Conservation (phyloP, 2,329 filamentous ascomycete species). For the Dendryphion nanum region DNA sequence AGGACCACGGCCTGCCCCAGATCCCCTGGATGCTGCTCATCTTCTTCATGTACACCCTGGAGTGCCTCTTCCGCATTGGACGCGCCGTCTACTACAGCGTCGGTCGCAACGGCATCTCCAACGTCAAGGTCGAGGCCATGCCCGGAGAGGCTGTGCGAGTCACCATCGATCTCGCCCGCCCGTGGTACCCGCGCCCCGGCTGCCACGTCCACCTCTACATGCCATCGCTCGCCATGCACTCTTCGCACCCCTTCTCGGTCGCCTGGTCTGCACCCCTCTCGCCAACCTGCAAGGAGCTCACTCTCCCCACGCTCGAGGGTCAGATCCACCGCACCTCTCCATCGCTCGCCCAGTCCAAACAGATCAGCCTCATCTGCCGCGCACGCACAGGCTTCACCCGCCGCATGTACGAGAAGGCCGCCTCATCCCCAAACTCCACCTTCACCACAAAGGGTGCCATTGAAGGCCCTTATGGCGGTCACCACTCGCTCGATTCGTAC, state of each 20-base stretch:
- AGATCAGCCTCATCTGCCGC: constrained; percentile 70
- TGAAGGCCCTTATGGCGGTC: constrained; percentile 74
- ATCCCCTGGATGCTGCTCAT: constrained; percentile 72
- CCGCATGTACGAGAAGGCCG: constrained; percentile 66
- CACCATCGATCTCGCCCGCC: constrained; percentile 58
- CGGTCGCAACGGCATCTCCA: constrained; percentile 50
- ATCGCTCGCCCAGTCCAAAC: constrained; percentile 33
- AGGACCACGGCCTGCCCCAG: constrained; percentile 65
- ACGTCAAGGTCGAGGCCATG: constrained; percentile 57
- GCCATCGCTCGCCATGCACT: constrained; percentile 44
- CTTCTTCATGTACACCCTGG: constrained; percentile 73
- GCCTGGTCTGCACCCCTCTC: constrained; percentile 45
- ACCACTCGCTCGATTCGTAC: constrained; percentile 70
- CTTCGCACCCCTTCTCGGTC: constrained; percentile 51
- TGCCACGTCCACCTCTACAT: constrained; percentile 63
- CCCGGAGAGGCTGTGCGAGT: constrained; percentile 60
- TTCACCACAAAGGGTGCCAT: constrained; percentile 65
- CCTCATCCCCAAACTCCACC: constrained; percentile 57
- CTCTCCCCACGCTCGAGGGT: constrained; percentile 32
- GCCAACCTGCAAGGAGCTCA: constrained; percentile 32
- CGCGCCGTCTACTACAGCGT: constrained; percentile 56
- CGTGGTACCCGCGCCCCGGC: constrained; percentile 54
- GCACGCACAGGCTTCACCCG: constrained; percentile 73
- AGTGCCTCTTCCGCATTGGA: constrained; percentile 53
- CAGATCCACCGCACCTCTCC: constrained; percentile 20